phyloP scores from a whole-genome alignment of 331 rosid genomes.

The Ulmus americana region DNA sequence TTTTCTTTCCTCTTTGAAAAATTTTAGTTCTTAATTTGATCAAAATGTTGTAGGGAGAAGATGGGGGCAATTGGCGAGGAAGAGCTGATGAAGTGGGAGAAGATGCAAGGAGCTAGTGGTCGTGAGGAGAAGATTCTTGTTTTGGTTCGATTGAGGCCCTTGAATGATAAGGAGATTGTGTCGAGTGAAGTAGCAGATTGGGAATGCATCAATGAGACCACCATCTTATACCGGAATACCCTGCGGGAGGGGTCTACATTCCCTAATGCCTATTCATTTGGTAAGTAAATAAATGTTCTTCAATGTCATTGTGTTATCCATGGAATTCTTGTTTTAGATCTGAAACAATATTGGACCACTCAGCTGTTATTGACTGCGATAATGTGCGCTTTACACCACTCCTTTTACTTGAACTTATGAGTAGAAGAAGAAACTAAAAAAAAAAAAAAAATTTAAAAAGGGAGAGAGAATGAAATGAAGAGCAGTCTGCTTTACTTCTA shows the following conservation, averaged over 20 bases:
- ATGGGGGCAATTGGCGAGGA: constrained; percentile 90
- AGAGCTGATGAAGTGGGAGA: constrained; percentile 77
- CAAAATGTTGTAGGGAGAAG: constrained; percentile 29
- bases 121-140: constrained; percentile 95
- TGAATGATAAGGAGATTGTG: constrained; percentile 67
- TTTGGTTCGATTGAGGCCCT: constrained; percentile 82
- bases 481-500: not conserved
- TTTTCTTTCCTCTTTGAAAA: constrained; percentile 27
- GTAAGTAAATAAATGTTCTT: constrained; percentile 38
- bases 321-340: constrained; percentile 8
- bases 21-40: constrained; percentile 21
- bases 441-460: too few species aligned
- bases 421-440: not conserved
- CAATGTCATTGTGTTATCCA: constrained; percentile 13
- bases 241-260: constrained; percentile 96
- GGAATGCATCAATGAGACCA: constrained; percentile 95
- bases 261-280: constrained; percentile 92
- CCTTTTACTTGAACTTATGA: not conserved
- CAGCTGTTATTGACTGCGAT: constrained; percentile 5
- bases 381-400: not conserved
- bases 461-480: not conserved
- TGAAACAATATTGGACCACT: constrained; percentile 2
- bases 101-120: constrained; percentile 58
- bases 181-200: constrained; percentile 78
- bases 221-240: constrained; percentile 79